A percentile compares a stretch with the other conserved stretches of the same genome.
phyloP scores from a whole-genome alignment of 1,284 basidiomycete genomes.

The Agaricales sp. region DNA sequence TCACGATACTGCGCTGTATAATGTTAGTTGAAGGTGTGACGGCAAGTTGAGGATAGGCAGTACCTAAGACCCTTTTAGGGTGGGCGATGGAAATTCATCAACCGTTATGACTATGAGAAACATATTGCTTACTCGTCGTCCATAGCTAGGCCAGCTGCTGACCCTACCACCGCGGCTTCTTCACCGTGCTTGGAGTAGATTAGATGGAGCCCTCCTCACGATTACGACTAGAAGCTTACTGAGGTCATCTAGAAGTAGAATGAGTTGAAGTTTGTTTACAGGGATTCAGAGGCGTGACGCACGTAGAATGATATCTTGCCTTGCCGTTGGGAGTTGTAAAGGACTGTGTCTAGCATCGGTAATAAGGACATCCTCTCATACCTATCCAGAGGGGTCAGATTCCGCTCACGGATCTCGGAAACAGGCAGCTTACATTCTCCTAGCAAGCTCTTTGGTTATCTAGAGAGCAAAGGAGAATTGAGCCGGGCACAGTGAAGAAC shows the following conservation, averaged over 20 bases:
- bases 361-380: slow-evolving; percentile 80
- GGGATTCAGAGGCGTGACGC: slow-evolving; percentile 21
- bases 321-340: slow-evolving; percentile 89
- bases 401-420: slow-evolving; percentile 1
- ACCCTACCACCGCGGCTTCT: slow-evolving; percentile 86
- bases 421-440: slow-evolving; percentile 38
- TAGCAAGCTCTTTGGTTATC: slow-evolving; percentile 68
- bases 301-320: slow-evolving; percentile 94
- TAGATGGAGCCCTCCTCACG: slow-evolving; percentile 5
- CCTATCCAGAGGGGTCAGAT: slow-evolving; percentile 22
- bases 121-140: slow-evolving; percentile 88
- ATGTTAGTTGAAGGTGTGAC: neutral
- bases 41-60: neutral
- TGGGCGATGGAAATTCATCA: too few species aligned
- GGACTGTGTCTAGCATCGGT: slow-evolving; percentile 78
- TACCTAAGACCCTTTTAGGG: too few species aligned
- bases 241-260: slow-evolving; percentile 64
- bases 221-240: slow-evolving; percentile 32
- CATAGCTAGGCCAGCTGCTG: slow-evolving; percentile 74
- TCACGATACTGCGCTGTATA: slow-evolving; percentile 67
- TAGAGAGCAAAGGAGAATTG: slow-evolving; percentile 19
- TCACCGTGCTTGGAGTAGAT: slow-evolving; percentile 61
- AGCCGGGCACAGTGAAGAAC: neutral
- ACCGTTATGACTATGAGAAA: too few species aligned
- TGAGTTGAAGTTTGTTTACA: neutral